A percentile compares a stretch with the other conserved stretches of the same genome.
Conservation (phyloP, 139 green algal species). For the Mesotaenium endlicherianum region DNA sequence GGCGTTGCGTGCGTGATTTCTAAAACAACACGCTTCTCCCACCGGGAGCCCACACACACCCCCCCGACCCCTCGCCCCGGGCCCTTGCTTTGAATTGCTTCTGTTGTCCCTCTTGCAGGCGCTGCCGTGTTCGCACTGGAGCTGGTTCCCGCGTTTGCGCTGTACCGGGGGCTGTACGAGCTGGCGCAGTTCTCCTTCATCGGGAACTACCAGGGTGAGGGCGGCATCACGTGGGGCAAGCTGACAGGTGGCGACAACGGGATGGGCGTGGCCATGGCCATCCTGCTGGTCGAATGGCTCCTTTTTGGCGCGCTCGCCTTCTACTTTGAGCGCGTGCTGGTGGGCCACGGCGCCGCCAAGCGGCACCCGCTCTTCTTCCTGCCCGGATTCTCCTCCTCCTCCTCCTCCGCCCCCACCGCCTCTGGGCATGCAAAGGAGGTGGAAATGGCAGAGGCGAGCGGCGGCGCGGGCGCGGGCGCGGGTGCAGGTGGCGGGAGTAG, state of each 20-base stretch:
- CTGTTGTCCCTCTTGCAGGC: background rate
- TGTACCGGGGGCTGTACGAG: slow-evolving; percentile 79
- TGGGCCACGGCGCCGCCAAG: slow-evolving; percentile 68
- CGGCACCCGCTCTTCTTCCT: slow-evolving; percentile 90
- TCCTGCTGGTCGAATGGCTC: slow-evolving; percentile 77
- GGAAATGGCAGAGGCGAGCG: too few species aligned
- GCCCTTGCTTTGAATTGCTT: background rate
- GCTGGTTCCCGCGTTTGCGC: slow-evolving; percentile 75
- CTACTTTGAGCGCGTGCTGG: slow-evolving; percentile 63
- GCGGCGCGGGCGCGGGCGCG: too few species aligned
- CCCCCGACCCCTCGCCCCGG: too few species aligned
- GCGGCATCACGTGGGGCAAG: slow-evolving; percentile 65
- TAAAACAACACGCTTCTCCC: too few species aligned
- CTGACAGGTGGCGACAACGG: slow-evolving; percentile 72
- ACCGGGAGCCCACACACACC: too few species aligned
- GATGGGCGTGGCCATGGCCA: slow-evolving; percentile 60
- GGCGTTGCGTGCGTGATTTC: too few species aligned
- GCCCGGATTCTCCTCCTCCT: slow-evolving; percentile 23
- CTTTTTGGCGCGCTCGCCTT: slow-evolving; percentile 62
- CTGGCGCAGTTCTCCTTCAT: slow-evolving; percentile 66
- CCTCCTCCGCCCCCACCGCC: too few species aligned
- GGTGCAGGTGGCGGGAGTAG: too few species aligned
- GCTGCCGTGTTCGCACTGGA: slow-evolving; percentile 60
- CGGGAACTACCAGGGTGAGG: slow-evolving; percentile 19
- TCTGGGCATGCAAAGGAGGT: too few species aligned